Base-by-base conservation (phyloP, 1,139 yeast genomes). In the Candida neerlandica region DNA sequence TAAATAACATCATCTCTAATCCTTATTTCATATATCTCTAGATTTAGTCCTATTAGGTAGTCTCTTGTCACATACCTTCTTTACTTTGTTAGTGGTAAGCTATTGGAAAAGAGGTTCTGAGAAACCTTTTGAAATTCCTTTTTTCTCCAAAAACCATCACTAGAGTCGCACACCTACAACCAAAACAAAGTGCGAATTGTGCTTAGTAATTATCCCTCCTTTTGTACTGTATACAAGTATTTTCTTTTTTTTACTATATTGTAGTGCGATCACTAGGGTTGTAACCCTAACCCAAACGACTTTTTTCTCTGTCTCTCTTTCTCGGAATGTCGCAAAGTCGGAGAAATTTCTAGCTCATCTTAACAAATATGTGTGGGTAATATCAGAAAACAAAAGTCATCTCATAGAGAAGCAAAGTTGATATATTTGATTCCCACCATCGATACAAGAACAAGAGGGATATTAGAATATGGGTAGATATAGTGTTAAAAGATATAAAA, bases 381-480 rank as follows among this genome's bases (percentile, higher is more conserved):
- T n/a, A 27, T 7, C n/a, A 30, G 23, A 41, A 18, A 16, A 41
- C 21, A 40, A 16, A 40, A 40, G 21, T 39, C 42, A 39, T 26
- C 32, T 30, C 34, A 23, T 23, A 23, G 27, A 6, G 27, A 23
- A 23, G 27, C 27, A 7, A 23, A 10, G 9, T 23, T 23, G 7
- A 23, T 10, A 23, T 2, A 23, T 10, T 23, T 23, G 27, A 23
- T 23, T 23, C 7, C 27, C 2, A 2, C 27, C n/a, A n/a, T n/a
- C n/a, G n/a, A n/a, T n/a, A n/a, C 27, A 26, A 5, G 27, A 26
- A 26, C 27, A 26, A 26, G 9, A 9, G 27, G 27, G 27, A n/a
- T n/a, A n/a, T n/a, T n/a, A n/a, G n/a, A n/a, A n/a, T n/a, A 90
- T 90, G 97, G 96, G 96, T 50, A 83, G 96, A 74, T 88, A 88